Base-by-base conservation (phyloP, 164 flowering plant species). In the Tinospora cordifolia region DNA sequence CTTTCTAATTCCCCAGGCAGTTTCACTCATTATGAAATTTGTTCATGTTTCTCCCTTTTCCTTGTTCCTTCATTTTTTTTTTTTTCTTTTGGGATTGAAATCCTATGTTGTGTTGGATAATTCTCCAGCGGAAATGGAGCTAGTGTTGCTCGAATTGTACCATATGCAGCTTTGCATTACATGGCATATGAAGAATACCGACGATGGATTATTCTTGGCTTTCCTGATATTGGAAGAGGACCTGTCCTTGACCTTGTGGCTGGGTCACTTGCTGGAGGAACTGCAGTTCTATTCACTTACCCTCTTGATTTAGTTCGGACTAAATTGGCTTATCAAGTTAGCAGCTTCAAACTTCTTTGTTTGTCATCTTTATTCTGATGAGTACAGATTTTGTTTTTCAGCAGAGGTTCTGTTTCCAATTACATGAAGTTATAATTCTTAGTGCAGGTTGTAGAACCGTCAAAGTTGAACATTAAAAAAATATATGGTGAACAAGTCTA, bases 271-370 rank as follows among this genome's bases (percentile, higher is more conserved):
- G 88, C 99, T 22, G 99, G 98, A 70, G 98, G 97, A 78, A 95
- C 99, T 24, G 98, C 99, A 66, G 99, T 95, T 54, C 83, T 95
- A 63, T 84, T 85, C 64, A 92, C 99, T 36, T 90, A 95, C 69
- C 99, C 99, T 57, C 98, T 95, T 63, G 99, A 95, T 83, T 86
- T 95, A 72, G 96, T 92, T 63, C 84, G 99, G 68, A 92, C 99
- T 4, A 92, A 89, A 79, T 82, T 95, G 80, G 99, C 99, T 67
- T 95, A 87, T 79, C 99, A 95, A 93, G 98, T 93, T 69, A 69
- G 59, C 26, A 41, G 54, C 62, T 44, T 51, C 34, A 24, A 39
- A 21, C 15, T 26, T n/a, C 64, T n/a, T 6, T 17, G 7, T 51
- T 49, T 5, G 38, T 49, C 65, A 22, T 14, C 41, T 21, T 25